Evolutionary conservation across 768 basidiomycete genomes (phyloP).

Genomic region (Russula vinacea): DNA sequence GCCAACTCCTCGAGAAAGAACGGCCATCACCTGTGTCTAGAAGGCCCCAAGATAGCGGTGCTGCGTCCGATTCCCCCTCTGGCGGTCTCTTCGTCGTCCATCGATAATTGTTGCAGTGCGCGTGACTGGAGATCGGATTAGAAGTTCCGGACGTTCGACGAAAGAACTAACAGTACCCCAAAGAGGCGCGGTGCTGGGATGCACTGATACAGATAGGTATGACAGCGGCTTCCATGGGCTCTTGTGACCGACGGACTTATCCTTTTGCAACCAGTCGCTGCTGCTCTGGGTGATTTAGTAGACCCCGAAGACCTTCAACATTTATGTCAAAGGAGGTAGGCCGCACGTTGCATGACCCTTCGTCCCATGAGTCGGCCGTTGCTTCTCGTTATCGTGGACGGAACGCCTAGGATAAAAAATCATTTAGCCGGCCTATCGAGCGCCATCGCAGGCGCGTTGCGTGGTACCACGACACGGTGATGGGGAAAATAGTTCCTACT

Average conservation of each 20-base stretch:
- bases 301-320: background rate
- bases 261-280: conserved; percentile 8
- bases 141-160: background rate
- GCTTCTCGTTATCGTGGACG: background rate
- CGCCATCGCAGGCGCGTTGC: background rate
- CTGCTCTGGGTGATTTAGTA: background rate
- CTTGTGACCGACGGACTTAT: conserved; percentile 17
- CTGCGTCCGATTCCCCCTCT: background rate
- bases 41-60: background rate
- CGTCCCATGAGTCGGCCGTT: conserved; percentile 4
- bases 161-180: background rate
- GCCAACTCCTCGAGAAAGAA: conserved; percentile 5
- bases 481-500: background rate
- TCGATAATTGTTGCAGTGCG: conserved; percentile 8
- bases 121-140: conserved; percentile 5
- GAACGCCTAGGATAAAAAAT: background rate
- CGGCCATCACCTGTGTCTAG: background rate
- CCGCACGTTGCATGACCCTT: background rate
- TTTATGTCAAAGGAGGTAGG: background rate
- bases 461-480: background rate
- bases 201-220: background rate
- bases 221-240: background rate
- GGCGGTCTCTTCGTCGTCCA: background rate
- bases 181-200: background rate
- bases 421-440: background rate